A percentile compares a stretch with the other conserved stretches of the same genome.
phyloP scores from a whole-genome alignment of 1,284 basidiomycete genomes.

The Ganoderma sinense region DNA sequence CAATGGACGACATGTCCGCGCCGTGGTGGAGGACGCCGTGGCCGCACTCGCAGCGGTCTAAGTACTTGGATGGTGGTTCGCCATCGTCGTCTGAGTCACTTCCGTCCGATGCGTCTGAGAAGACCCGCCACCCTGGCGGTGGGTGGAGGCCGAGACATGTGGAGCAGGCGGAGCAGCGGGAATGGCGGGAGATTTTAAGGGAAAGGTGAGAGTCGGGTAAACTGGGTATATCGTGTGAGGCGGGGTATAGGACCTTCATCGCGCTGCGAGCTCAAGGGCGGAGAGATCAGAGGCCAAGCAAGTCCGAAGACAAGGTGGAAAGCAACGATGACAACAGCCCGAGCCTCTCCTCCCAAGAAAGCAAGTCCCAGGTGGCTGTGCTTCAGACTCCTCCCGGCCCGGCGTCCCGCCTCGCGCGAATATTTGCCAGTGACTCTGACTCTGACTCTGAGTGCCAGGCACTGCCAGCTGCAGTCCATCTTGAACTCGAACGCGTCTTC shows the following conservation, averaged over 20 bases:
- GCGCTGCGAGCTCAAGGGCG: conserved; percentile 10
- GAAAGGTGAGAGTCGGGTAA: conserved; percentile 59
- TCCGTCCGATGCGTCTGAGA: conserved; percentile 53
- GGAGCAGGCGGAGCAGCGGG: conserved; percentile 66
- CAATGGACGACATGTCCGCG: conserved; percentile 65
- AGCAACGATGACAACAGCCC: conserved; percentile 13
- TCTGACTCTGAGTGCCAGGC: too few species aligned
- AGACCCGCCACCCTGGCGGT: conserved; percentile 59
- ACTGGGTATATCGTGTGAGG: conserved; percentile 53
- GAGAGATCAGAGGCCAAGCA: conserved; percentile 1
- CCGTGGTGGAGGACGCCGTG: conserved; percentile 77
- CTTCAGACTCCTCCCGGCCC: conserved; percentile 10
- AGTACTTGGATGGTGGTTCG: conserved; percentile 51
- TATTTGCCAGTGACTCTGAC: too few species aligned
- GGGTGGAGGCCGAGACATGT: conserved; percentile 76
- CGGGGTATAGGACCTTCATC: conserved; percentile 73
- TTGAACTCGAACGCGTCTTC: too few species aligned
- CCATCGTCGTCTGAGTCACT: conserved; percentile 68
- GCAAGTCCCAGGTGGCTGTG: conserved; percentile 18
- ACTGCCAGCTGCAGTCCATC: too few species aligned
- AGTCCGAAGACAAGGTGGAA: conserved; percentile 12
- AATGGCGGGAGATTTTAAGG: conserved; percentile 80
- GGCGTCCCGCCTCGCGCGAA: not conserved
- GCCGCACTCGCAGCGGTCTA: conserved; percentile 77
- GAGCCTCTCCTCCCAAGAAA: not conserved